These are phyloP conservation scores for Pseudogymnoascus sp. DNA, from an alignment of 2,329 filamentous ascomycete genomes.

Conservation along the genomic window DNA sequence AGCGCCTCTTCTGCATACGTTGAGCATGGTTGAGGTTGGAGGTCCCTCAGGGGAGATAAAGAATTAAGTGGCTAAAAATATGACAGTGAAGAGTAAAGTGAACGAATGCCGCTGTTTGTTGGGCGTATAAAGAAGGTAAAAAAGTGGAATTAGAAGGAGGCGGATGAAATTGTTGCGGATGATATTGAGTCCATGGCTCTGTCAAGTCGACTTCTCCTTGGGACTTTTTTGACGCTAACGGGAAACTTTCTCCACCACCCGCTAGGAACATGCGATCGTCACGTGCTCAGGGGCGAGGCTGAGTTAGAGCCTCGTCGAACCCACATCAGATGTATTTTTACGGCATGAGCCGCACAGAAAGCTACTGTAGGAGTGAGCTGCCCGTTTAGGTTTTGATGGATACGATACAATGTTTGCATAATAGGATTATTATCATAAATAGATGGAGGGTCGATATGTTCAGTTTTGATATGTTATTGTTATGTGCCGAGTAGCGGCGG, in stretches of 20 bases:
- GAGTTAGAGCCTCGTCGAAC: not conserved
- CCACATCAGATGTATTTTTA: not conserved
- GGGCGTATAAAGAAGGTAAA: not conserved
- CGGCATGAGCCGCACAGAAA: not conserved
- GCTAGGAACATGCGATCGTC: not conserved
- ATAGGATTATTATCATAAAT: not conserved
- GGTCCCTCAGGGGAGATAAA: not conserved
- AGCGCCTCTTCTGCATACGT: slow-evolving; percentile 27
- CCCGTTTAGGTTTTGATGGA: not conserved
- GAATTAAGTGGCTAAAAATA: not conserved
- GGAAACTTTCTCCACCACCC: slow-evolving; percentile 2
- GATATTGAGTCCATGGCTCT: not conserved
- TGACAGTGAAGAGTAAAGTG: slow-evolving; percentile 1
- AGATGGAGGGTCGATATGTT: not conserved
- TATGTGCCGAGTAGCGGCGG: not conserved
- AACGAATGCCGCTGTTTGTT: slow-evolving; percentile 7
- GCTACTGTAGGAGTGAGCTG: not conserved
- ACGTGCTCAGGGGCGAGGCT: slow-evolving; percentile 5
- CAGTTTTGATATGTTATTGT: not conserved
- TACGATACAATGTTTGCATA: not conserved
- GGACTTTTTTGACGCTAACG: slow-evolving; percentile 11
- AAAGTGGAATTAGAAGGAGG: not conserved
- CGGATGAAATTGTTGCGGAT: not conserved
- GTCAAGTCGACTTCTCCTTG: not conserved
- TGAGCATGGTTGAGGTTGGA: slow-evolving; percentile 24